Percentiles rank a stretch among this genome's conserved stretches.
phyloP scores from a whole-genome alignment of 2,329 filamentous ascomycete species.

The Massarina eburnea region DNA sequence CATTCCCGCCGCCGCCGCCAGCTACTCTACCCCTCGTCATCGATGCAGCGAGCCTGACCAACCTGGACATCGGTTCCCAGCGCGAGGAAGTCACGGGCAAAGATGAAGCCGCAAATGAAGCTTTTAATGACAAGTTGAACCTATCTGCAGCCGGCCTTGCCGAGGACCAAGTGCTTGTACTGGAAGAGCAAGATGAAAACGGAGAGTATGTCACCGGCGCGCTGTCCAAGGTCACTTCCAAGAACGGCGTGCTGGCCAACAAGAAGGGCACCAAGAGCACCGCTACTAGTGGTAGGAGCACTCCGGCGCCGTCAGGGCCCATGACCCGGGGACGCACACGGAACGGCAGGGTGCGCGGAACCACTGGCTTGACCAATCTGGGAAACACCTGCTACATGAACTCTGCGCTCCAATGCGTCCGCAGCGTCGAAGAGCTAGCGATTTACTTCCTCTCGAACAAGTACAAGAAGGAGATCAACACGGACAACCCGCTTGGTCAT shows the following conservation, averaged over 20 bases:
- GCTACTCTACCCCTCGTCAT: constrained; percentile 56
- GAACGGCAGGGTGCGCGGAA: constrained; percentile 70
- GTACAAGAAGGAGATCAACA: constrained; percentile 74
- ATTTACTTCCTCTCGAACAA: constrained; percentile 72
- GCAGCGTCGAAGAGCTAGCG: constrained; percentile 89
- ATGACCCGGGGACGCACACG: constrained; percentile 73
- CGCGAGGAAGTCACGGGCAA: constrained; percentile 64
- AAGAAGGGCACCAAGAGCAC: constrained; percentile 40
- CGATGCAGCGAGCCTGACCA: constrained; percentile 63
- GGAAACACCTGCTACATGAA: constrained; percentile 99
- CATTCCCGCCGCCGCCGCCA: constrained; percentile 23
- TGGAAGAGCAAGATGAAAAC: constrained; percentile 69
- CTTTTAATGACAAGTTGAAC: constrained; percentile 74
- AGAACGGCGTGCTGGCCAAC: constrained; percentile 52
- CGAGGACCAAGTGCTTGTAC: constrained; percentile 74
- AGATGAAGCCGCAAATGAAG: constrained; percentile 72
- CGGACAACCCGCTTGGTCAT: constrained; percentile 80
- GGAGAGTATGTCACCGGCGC: constrained; percentile 59
- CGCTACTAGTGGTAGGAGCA: constrained; percentile 64
- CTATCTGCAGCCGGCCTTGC: constrained; percentile 68
- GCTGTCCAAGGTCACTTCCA: constrained; percentile 46
- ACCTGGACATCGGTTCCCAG: constrained; percentile 63
- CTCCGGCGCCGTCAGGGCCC: constrained; percentile 62
- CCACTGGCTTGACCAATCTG: constrained; percentile 82
- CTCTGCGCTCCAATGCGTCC: constrained; percentile 90